These are phyloP conservation scores for Mycosphaerella arachidis DNA, from an alignment of 2,329 filamentous ascomycete genomes.

Conservation along the genomic window DNA sequence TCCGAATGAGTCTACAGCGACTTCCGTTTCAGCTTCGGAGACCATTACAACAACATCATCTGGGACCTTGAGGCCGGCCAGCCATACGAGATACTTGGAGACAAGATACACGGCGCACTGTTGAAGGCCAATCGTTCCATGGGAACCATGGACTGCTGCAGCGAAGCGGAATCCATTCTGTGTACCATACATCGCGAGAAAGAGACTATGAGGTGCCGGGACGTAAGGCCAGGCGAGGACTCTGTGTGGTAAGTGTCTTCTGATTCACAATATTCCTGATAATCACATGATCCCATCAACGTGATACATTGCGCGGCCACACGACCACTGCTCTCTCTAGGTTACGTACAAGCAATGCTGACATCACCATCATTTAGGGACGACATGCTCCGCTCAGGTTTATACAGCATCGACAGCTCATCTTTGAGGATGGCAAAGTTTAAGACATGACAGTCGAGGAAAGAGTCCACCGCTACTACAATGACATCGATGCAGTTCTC, in stretches of 20 bases:
- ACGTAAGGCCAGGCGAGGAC: slow-evolving; percentile 35
- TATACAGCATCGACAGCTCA: slow-evolving; percentile 9
- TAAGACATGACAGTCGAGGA: background rate
- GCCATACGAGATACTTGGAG: slow-evolving; percentile 21
- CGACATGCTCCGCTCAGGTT: too few species aligned
- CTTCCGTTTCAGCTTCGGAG: slow-evolving; percentile 40
- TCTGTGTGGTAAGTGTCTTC: slow-evolving; percentile 30
- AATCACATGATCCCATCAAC: too few species aligned
- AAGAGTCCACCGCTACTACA: slow-evolving; percentile 33
- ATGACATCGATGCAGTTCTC: slow-evolving; percentile 38
- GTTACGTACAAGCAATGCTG: too few species aligned
- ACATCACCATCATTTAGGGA: too few species aligned
- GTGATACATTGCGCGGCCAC: too few species aligned
- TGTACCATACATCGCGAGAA: slow-evolving; percentile 36
- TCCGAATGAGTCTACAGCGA: slow-evolving; percentile 28
- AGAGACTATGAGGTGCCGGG: slow-evolving; percentile 33
- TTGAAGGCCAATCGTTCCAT: slow-evolving; percentile 37
- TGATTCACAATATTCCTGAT: too few species aligned
- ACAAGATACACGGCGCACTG: slow-evolving; percentile 29
- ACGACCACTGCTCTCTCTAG: too few species aligned
- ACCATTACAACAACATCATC: slow-evolving; percentile 43
- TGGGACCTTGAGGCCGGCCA: slow-evolving; percentile 38
- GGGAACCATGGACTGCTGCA: slow-evolving; percentile 32
- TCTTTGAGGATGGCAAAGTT: too few species aligned
- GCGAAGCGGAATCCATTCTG: slow-evolving; percentile 32